phyloP scores from a whole-genome alignment of 768 basidiomycete genomes.

The Holtermannia corniformis region DNA sequence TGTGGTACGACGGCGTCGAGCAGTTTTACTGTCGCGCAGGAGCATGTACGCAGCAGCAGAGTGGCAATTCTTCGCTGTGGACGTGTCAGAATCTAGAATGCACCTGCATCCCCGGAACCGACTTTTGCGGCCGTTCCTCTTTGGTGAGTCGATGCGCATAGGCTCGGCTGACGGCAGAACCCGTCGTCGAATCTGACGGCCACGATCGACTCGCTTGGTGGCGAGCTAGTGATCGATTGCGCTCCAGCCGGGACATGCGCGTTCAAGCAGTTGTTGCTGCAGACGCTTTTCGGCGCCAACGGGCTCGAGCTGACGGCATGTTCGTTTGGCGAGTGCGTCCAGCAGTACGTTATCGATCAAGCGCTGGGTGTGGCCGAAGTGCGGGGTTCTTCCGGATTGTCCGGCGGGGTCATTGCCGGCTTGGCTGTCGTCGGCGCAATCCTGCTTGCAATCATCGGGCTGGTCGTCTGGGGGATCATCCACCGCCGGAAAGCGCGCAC shows the following conservation, averaged over 20 bases:
- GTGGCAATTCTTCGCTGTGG: constrained; percentile 50
- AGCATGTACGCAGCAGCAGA: constrained; percentile 55
- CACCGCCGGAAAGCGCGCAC: constrained; percentile 56
- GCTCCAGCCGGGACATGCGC: constrained; percentile 52
- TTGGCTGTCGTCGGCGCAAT: constrained; percentile 71
- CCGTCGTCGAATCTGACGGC: constrained; percentile 47
- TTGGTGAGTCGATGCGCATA: neutral
- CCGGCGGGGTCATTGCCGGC: constrained; percentile 81
- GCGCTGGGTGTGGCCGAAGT: constrained; percentile 38
- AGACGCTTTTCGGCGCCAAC: constrained; percentile 57
- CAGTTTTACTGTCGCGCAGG: constrained; percentile 78
- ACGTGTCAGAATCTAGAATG: constrained; percentile 65
- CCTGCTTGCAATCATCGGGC: constrained; percentile 50
- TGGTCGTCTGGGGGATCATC: constrained; percentile 57
- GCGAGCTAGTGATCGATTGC: constrained; percentile 62
- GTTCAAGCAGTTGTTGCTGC: constrained; percentile 65
- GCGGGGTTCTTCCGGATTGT: constrained; percentile 46
- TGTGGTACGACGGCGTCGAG: constrained; percentile 40
- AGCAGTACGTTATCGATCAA: constrained; percentile 64
- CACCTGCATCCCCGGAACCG: constrained; percentile 56
- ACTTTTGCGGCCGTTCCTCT: constrained; percentile 57
- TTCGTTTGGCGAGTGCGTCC: constrained; percentile 78
- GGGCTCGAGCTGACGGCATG: constrained; percentile 70
- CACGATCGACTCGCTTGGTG: constrained; percentile 58
- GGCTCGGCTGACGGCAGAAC: constrained; percentile 23